Base-by-base conservation (phyloP, 1,139 yeast species). In the Schwanniomyces etchellsii region DNA sequence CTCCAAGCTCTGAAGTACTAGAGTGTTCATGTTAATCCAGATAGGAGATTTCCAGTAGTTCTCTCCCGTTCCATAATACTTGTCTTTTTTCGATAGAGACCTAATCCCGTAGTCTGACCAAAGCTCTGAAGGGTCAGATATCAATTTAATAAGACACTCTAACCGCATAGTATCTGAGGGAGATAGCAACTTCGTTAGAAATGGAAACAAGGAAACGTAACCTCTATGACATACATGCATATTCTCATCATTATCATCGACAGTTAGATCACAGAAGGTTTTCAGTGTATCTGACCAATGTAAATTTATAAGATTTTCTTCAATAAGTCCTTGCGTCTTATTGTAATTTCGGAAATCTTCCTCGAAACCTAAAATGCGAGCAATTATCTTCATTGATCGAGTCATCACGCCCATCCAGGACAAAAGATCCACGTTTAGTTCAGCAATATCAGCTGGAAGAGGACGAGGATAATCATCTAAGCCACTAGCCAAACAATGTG, bases 371-470 rank as follows among this genome's bases (percentile, higher is more conserved):
- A 88, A 58, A n/a, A 80, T 57, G 26, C 60, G 64, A 0, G 97
- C 93, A 40, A 91, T 75, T 34, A 74, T 67, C 41, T 74, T 75
- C 77, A 93, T 78, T 0, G 95, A 75, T 40, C 79, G 68, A 0
- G 96, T 75, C 95, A 91, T 86, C 13, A 84, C 79, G 6, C 96
- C 97, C 35, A 91, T 75, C 99, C 99, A 91, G 7, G 94, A 71
- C 31, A 89, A 61, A 35, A 91, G 64, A 51, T 91, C 99, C 16
- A 93, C 91, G 46, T 91, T 85, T 30, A 91, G 64, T 55, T 91
- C 99, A 1, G 94, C 95, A 24, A 81, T 68, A 52, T 86, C 96
- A 1, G 93, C 91, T 7, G 76, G 78, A 22, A 66, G 59, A 0
- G 88, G 82, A 39, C 99, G 73, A 20, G 99, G 99, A 49, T 89